These are phyloP conservation scores for Ophiobolus disseminans DNA, from an alignment of 2,329 filamentous ascomycete genomes.

Conservation along the genomic window DNA sequence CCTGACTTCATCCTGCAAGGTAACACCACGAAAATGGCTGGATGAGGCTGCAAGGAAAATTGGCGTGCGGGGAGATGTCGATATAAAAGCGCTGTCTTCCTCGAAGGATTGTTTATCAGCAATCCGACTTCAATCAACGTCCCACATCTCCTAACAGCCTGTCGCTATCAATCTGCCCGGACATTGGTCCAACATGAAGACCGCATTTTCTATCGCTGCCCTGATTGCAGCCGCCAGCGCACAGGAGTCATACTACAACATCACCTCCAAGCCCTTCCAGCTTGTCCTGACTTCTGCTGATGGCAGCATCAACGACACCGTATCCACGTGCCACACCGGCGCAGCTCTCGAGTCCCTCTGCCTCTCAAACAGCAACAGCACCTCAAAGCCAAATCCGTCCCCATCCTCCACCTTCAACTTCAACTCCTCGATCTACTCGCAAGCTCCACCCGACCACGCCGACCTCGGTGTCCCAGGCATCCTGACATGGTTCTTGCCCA, in stretches of 20 bases:
- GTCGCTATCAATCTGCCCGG: background rate
- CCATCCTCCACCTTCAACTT: constrained; percentile 29
- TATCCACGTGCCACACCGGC: constrained; percentile 57
- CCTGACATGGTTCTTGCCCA: constrained; percentile 54
- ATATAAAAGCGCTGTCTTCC: constrained; percentile 18
- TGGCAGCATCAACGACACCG: constrained; percentile 47
- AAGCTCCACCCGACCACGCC: constrained; percentile 17
- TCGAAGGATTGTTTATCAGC: constrained; percentile 6
- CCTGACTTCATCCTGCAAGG: constrained; percentile 18
- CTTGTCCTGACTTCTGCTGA: constrained; percentile 52
- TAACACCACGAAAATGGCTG: constrained; percentile 8
- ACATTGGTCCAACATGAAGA: constrained; percentile 33
- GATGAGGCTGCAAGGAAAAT: constrained; percentile 8
- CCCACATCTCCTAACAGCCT: background rate
- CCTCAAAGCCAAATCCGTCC: constrained; percentile 24
- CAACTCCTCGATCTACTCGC: constrained; percentile 40
- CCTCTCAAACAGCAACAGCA: constrained; percentile 30
- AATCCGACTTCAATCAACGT: background rate
- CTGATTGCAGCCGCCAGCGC: constrained; percentile 26
- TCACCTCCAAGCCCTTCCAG: constrained; percentile 54
- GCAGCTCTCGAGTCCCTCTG: constrained; percentile 59
- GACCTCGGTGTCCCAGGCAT: constrained; percentile 35
- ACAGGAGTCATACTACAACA: constrained; percentile 38
- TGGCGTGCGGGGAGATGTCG: constrained; percentile 1
- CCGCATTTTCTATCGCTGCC: constrained; percentile 22